Base-by-base conservation (phyloP, 129 eudicot species). In the Smallanthus sonchifolius region DNA sequence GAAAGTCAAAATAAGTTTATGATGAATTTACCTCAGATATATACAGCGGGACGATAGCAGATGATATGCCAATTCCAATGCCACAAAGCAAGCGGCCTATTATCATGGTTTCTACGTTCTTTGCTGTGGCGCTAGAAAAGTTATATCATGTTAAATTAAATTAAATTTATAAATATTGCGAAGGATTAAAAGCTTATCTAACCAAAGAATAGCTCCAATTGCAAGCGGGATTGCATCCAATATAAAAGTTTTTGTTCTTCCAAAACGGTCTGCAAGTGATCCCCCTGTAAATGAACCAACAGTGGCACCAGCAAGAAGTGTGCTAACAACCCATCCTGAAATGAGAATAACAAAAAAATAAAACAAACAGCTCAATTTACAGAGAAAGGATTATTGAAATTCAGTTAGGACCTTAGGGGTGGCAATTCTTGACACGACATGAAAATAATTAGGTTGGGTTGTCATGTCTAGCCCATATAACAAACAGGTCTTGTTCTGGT, bases 271-370 rank as follows among this genome's bases (percentile, higher is more conserved):
- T 59, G 99, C 99, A 81, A 94, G 84, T 75, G 90, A 70, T 42
- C 97, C 99, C 36, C 97, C 97, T 4, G 99, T 88, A 63, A 94
- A 94, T 32, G 99, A 94, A 66, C 99, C 99, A 43, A 94, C 79
- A 74, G 96, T 86, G 40, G 97, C 99, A 75, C 99, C 96, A 77
- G 97, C 99, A 75, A 94, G 99, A 81, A 91, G 87, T 65, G 89
- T 70, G 79, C 99, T 94, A 51, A 94, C 97, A 78, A 94, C 85
- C 99, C 99, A 94, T 61, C 99, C 97, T 94, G 11, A 37, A 55
- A 17, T 66, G 60, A 15, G 24, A 37, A 16, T 35, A 37, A 65
- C 9, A 35, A 32, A 2, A 72, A 17, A 65, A 16, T 6, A 19
- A 45, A 16, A 69, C 28, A 63, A 44, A 11, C 35, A 49, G 5